Evolutionary conservation across 441 rosid species (phyloP), one percentile per base, ranked within the genome.

Genomic region (Dalechampia spathulata): DNA sequence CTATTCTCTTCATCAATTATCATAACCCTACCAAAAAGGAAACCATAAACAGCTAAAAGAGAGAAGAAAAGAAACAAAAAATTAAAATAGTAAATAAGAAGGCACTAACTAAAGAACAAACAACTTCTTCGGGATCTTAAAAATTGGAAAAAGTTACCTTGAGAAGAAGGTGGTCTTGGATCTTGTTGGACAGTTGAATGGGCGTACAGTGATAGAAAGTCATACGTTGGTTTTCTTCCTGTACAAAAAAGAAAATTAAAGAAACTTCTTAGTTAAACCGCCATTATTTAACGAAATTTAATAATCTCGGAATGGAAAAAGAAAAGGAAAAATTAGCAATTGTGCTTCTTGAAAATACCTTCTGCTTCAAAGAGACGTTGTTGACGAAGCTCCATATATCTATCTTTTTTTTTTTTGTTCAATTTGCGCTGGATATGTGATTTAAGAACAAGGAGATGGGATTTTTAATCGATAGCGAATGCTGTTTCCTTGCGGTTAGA

Each of bases 151-250:
- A 19, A 54, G 25, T 25, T 63, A 88, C 95, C 88, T 77, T 79
- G 96, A 77, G 87, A 77, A 71, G 93, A 54, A 43, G 86, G 81
- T 27, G 86, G 79, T 26, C 67, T 79, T 69, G 82, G 89, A 83
- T 91, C 95, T 79, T 81, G 84, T 28, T 78, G 92, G 68, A 64
- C 72, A 52, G 82, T 72, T 59, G 98, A 69, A 74, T 80, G 85
- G 64, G 77, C 75, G 87, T 79, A 78, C 68, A 88, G 86, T 63
- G 98, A 81, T 55, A 88, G 80, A 75, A 88, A 88, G 77, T 91
- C 95, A 45, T 84, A 87, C 25, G 85, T 79, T 61, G 93, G 78
- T 80, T 88, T 83, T 71, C 82, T 84, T 64, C 85, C 98, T 86
- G 90, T 66, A 52, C 16, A 75, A 65, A 67, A 65, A 39, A 50